Percentiles rank a stretch among this genome's conserved stretches.
Conservation (phyloP, 805 yeast genomes). For the Starmera caribaea region DNA sequence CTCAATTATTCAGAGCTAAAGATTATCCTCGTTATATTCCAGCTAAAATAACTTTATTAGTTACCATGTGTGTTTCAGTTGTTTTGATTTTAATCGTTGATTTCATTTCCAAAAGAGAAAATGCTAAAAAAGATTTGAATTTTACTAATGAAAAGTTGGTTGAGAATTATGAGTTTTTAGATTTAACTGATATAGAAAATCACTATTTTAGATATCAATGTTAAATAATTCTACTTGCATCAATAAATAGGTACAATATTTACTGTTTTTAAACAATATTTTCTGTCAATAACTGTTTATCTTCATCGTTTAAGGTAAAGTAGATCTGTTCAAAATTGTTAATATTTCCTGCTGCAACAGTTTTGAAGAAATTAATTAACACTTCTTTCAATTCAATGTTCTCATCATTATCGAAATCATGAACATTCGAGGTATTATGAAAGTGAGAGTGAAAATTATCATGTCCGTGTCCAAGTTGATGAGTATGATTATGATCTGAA, state of each 20-base stretch:
- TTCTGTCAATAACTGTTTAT: slow-evolving; percentile 43
- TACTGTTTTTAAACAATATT: slow-evolving; percentile 25
- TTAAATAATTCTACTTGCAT: background rate
- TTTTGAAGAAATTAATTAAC: slow-evolving; percentile 44
- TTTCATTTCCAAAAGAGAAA: slow-evolving; percentile 33
- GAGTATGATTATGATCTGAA: slow-evolving; percentile 19
- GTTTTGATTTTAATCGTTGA: slow-evolving; percentile 32
- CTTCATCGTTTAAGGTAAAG: slow-evolving; percentile 38
- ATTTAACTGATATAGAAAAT: slow-evolving; percentile 1
- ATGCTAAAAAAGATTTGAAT: slow-evolving; percentile 32
- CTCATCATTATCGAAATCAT: slow-evolving; percentile 16
- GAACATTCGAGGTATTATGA: too few species aligned
- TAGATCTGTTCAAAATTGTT: slow-evolving; percentile 46
- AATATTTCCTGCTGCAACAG: slow-evolving; percentile 38
- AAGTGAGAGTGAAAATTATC: background rate
- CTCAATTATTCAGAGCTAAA: slow-evolving; percentile 43
- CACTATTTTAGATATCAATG: background rate
- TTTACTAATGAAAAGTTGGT: background rate
- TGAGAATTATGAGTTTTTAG: slow-evolving; percentile 1
- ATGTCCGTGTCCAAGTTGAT: slow-evolving; percentile 8
- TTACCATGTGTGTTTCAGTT: slow-evolving; percentile 35
- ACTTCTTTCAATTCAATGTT: slow-evolving; percentile 21
- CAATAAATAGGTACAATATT: background rate
- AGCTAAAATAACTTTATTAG: slow-evolving; percentile 47
- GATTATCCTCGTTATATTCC: slow-evolving; percentile 43